Conservation (phyloP, 306 rosid genomes). For the Chamaecrista fasciculata region DNA sequence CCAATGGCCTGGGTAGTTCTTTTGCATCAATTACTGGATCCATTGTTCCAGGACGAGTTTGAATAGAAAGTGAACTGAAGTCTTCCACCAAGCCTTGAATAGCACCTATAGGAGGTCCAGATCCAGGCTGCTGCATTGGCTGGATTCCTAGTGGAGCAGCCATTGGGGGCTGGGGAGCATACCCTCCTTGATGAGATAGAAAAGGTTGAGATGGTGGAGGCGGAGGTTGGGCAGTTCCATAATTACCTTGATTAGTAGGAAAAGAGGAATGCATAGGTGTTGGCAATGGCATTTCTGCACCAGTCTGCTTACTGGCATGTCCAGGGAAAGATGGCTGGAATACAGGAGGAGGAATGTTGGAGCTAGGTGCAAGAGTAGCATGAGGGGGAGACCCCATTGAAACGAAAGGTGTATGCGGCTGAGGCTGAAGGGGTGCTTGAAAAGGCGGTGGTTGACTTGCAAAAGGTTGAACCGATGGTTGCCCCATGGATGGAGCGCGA, state of each 20-base stretch:
- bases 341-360: conserved; percentile 44
- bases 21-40: conserved; percentile 71
- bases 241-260: conserved; percentile 56
- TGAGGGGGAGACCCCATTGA: conserved; percentile 70
- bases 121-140: conserved; percentile 53
- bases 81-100: conserved; percentile 83
- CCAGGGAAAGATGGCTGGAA: conserved; percentile 71
- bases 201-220: conserved; percentile 52
- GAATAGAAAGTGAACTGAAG: conserved; percentile 75
- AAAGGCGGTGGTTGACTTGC: conserved; percentile 48
- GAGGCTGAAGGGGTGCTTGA: conserved; percentile 45
- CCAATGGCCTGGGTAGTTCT: conserved; percentile 85
- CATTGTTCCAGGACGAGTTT: conserved; percentile 82
- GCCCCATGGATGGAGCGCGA: conserved; percentile 50
- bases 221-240: conserved; percentile 34
- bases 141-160: conserved; percentile 60
- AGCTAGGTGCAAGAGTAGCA: conserved; percentile 37
- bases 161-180: conserved; percentile 47
- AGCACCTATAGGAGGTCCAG: conserved; percentile 56
- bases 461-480: conserved; percentile 43
- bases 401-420: conserved; percentile 40
- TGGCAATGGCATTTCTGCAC: conserved; percentile 43
- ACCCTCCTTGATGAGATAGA: conserved; percentile 63
- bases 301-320: conserved; percentile 49
- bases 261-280: conserved; percentile 56